phyloP scores from a whole-genome alignment of 768 basidiomycete species.

The Pilatotrama ljubarskyi region DNA sequence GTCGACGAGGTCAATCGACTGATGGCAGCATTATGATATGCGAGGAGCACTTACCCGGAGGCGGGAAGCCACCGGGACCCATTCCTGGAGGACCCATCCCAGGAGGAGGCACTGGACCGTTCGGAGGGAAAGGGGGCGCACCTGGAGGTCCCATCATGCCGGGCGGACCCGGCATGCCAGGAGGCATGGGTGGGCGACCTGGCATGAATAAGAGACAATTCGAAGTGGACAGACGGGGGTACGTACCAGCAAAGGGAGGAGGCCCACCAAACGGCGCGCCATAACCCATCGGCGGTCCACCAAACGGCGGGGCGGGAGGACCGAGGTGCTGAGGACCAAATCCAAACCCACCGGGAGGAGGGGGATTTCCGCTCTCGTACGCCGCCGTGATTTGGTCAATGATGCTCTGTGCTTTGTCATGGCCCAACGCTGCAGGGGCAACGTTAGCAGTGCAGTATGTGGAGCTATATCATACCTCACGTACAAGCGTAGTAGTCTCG shows the following conservation, averaged over 20 bases:
- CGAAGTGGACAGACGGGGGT: background rate
- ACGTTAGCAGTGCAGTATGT: slow-evolving; percentile 9
- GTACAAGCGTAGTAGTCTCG: slow-evolving; percentile 95
- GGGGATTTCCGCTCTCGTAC: slow-evolving; percentile 84
- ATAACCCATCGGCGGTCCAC: slow-evolving; percentile 50
- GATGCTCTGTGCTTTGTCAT: slow-evolving; percentile 97
- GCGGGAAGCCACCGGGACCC: slow-evolving; percentile 34
- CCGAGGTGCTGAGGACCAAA: slow-evolving; percentile 82
- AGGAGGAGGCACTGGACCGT: slow-evolving; percentile 49
- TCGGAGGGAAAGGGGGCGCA: slow-evolving; percentile 74
- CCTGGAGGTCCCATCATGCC: slow-evolving; percentile 56
- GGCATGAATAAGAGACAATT: background rate
- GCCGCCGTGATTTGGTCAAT: slow-evolving; percentile 97
- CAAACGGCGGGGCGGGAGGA: slow-evolving; percentile 42
- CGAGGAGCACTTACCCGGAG: slow-evolving; percentile 13
- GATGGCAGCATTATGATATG: background rate
- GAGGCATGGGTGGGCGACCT: slow-evolving; percentile 74
- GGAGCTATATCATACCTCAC: slow-evolving; percentile 25
- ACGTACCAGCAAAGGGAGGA: slow-evolving; percentile 34
- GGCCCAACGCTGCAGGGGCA: slow-evolving; percentile 64
- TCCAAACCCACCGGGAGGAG: slow-evolving; percentile 85
- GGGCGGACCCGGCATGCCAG: slow-evolving; percentile 49
- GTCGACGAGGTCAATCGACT: background rate
- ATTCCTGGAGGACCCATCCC: slow-evolving; percentile 33
- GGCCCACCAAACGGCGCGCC: slow-evolving; percentile 58